phyloP scores from a whole-genome alignment of 2,329 filamentous ascomycete species.

The Paecilomyces fulvus region DNA sequence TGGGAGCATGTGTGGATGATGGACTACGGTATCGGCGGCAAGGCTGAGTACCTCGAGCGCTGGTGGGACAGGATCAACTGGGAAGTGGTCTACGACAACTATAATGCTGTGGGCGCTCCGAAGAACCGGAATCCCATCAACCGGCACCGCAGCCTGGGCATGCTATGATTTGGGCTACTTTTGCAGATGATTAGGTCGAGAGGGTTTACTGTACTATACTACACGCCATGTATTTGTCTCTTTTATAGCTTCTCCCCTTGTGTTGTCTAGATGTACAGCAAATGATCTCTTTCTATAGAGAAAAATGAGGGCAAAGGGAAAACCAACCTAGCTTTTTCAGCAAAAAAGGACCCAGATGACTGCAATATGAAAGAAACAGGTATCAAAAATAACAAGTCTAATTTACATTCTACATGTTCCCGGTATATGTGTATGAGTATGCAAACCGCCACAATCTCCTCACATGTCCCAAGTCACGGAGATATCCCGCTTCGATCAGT shows the following conservation, averaged over 20 bases:
- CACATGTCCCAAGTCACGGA: background rate
- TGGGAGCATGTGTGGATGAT: constrained; percentile 92
- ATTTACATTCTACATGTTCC: background rate
- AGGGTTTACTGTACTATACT: background rate
- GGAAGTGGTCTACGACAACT: constrained; percentile 55
- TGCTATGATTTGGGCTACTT: constrained; percentile 13
- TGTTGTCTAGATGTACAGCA: constrained; percentile 10
- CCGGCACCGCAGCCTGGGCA: constrained; percentile 17
- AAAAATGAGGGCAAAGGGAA: constrained; percentile 5
- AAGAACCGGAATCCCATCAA: constrained; percentile 14
- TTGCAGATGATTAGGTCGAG: background rate
- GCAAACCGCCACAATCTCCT: background rate
- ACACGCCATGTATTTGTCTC: background rate
- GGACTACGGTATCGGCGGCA: constrained; percentile 71
- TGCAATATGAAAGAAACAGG: background rate
- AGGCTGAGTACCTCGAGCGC: constrained; percentile 62
- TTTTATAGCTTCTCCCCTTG: background rate
- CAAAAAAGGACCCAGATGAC: background rate
- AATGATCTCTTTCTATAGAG: constrained; percentile 5
- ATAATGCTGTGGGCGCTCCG: constrained; percentile 23
- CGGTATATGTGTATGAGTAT: background rate
- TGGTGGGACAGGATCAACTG: constrained; percentile 93
- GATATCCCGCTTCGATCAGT: background rate
- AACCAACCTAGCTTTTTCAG: constrained; percentile 2
- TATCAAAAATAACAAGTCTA: background rate